phyloP scores from a whole-genome alignment of 768 basidiomycete genomes.

The Mycena amicta region DNA sequence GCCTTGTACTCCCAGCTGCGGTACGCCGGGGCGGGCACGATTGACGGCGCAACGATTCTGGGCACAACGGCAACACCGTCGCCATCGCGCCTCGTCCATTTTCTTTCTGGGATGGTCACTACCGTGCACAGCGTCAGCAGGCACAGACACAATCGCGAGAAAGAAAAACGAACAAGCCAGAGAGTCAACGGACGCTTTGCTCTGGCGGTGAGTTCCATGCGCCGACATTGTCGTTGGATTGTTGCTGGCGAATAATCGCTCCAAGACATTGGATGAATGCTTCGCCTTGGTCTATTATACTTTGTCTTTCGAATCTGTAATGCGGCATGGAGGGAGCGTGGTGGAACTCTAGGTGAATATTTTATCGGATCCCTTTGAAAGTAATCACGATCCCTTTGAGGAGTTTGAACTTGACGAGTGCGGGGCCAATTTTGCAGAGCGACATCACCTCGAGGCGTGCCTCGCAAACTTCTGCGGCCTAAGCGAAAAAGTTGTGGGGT shows the following conservation, averaged over 20 bases:
- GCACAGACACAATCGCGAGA: background rate
- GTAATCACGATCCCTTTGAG: conserved; percentile 25
- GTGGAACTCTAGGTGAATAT: background rate
- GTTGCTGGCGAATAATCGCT: conserved; percentile 5
- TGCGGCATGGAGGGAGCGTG: conserved; percentile 2
- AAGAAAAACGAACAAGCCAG: background rate
- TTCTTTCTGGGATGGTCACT: background rate
- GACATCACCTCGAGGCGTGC: conserved; percentile 20
- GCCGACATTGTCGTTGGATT: conserved; percentile 12
- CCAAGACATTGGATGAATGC: conserved; percentile 13
- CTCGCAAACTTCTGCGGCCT: conserved; percentile 5
- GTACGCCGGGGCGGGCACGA: no score
- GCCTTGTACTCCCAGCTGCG: no score
- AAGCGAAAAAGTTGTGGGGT: conserved; percentile 3
- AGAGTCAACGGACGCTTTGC: conserved; percentile 7
- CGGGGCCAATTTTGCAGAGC: conserved; percentile 5
- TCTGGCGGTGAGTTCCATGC: conserved; percentile 21
- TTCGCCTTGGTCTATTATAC: conserved; percentile 20
- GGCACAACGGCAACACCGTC: background rate
- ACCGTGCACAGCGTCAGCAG: background rate
- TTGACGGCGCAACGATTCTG: background rate
- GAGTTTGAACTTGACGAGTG: conserved; percentile 17
- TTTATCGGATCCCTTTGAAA: conserved; percentile 24
- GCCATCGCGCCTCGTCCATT: background rate
- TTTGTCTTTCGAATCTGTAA: conserved; percentile 18